A percentile compares a stretch with the other conserved stretches of the same genome.
phyloP scores from a whole-genome alignment of 2,329 filamentous ascomycete species.

The Hypomyces perniciosus region DNA sequence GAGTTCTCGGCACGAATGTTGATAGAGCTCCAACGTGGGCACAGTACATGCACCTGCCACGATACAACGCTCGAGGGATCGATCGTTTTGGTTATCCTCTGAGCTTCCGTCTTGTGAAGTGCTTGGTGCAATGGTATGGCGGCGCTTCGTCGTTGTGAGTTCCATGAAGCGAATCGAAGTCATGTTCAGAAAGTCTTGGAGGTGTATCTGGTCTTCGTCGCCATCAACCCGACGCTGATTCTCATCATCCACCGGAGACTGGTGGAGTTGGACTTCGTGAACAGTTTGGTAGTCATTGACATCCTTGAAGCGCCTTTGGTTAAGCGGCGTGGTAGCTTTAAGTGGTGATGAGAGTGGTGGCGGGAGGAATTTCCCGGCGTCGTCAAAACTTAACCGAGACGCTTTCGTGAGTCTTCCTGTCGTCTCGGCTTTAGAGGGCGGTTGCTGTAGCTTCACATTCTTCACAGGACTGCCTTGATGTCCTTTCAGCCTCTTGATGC shows the following conservation, averaged over 20 bases:
- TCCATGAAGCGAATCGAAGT: slow-evolving; percentile 99
- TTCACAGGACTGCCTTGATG: slow-evolving; percentile 72
- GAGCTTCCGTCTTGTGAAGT: slow-evolving; percentile 37
- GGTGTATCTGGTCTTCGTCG: slow-evolving; percentile 59
- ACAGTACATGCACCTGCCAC: slow-evolving; percentile 86
- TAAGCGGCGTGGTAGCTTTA: slow-evolving; percentile 50
- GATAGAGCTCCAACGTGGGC: slow-evolving; percentile 89
- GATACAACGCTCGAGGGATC: slow-evolving; percentile 69
- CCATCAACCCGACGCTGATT: slow-evolving; percentile 42
- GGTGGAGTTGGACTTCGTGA: slow-evolving; percentile 39
- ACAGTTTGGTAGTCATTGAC: slow-evolving; percentile 43
- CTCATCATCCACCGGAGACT: slow-evolving; percentile 35
- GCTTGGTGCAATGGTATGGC: slow-evolving; percentile 69
- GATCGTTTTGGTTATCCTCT: slow-evolving; percentile 41
- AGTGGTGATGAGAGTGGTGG: slow-evolving; percentile 41
- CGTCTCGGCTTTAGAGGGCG: slow-evolving; percentile 60
- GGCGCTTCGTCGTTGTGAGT: slow-evolving; percentile 87
- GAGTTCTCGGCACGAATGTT: slow-evolving; percentile 90
- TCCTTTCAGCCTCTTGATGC: slow-evolving; percentile 64
- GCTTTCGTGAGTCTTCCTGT: slow-evolving; percentile 54
- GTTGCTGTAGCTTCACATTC: slow-evolving; percentile 63
- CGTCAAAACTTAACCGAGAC: slow-evolving; percentile 40
- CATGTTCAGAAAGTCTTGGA: slow-evolving; percentile 91
- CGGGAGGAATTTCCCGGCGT: slow-evolving; percentile 36
- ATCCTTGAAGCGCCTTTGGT: slow-evolving; percentile 50